A percentile compares a stretch with the other conserved stretches of the same genome.
Evolutionary conservation across 169 alveolate genomes (phyloP).

Genomic region (Cryptosporidium andersoni): DNA sequence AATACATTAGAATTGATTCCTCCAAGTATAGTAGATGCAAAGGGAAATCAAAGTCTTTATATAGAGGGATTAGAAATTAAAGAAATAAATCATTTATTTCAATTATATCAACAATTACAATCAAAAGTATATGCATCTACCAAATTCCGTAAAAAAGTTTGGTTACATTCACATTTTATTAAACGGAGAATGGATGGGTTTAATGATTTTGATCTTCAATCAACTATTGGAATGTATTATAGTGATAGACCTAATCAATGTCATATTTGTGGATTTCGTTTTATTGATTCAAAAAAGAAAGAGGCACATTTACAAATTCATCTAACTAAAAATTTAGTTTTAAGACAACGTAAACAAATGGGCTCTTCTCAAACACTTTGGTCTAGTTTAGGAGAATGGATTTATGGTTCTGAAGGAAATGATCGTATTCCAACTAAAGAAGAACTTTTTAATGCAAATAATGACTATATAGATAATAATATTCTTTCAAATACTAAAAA

Average conservation of each 20-base stretch:
- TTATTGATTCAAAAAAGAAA: slow-evolving; percentile 53
- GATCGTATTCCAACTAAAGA: neutral
- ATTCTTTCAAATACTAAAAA: neutral
- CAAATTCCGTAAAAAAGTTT: slow-evolving; percentile 28
- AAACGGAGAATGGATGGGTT: slow-evolving; percentile 37
- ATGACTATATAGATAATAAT: neutral
- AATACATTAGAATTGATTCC: slow-evolving; percentile 1
- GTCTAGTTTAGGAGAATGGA: slow-evolving; percentile 61
- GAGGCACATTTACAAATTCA: slow-evolving; percentile 67
- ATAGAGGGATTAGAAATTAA: slow-evolving; percentile 54
- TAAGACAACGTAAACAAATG: slow-evolving; percentile 51
- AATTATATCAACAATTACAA: slow-evolving; percentile 37
- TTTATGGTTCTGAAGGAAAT: slow-evolving; percentile 20
- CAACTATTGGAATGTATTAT: slow-evolving; percentile 45
- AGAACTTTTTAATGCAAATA: slow-evolving; percentile 12
- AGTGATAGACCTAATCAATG: slow-evolving; percentile 64
- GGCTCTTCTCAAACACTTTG: slow-evolving; percentile 34
- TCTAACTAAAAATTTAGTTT: slow-evolving; percentile 53
- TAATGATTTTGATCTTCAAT: slow-evolving; percentile 47
- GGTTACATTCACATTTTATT: slow-evolving; percentile 63
- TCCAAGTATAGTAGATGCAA: slow-evolving; percentile 38
- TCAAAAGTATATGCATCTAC: slow-evolving; percentile 59
- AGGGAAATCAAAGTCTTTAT: slow-evolving; percentile 54
- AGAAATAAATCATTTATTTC: slow-evolving; percentile 25
- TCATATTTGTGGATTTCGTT: slow-evolving; percentile 63